These are phyloP conservation scores for Irpex rosettiformis DNA, from an alignment of 1,284 basidiomycete species.

Conservation along the genomic window DNA sequence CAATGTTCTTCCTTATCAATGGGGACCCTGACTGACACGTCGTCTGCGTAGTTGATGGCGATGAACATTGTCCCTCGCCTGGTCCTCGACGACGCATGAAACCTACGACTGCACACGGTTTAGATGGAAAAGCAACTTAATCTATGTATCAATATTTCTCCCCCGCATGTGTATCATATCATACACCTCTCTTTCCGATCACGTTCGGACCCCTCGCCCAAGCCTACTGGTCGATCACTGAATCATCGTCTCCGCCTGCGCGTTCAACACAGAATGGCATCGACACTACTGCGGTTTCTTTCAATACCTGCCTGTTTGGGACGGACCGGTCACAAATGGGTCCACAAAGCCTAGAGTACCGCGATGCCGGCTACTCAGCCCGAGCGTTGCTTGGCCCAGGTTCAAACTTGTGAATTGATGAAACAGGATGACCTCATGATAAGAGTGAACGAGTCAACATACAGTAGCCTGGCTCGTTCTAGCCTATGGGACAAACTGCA, in stretches of 20 bases:
- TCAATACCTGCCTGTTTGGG: not conserved
- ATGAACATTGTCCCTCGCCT: constrained; percentile 92
- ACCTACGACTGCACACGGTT: constrained; percentile 13
- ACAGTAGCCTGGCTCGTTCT: too few relatives aligned
- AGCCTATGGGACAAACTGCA: too few relatives aligned
- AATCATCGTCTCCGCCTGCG: not conserved
- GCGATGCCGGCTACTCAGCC: not conserved
- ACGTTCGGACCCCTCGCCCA: constrained; percentile 3
- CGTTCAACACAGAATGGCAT: not conserved
- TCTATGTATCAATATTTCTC: constrained; percentile 12
- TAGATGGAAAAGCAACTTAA: constrained; percentile 16
- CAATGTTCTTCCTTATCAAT: constrained; percentile 2
- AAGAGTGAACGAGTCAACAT: not conserved
- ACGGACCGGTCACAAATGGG: not conserved
- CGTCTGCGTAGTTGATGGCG: constrained; percentile 71
- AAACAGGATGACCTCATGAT: not conserved
- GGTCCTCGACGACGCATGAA: constrained; percentile 76
- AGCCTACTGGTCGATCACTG: not conserved
- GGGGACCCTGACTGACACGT: constrained; percentile 11
- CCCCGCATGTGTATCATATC: not conserved
- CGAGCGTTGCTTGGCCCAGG: not conserved
- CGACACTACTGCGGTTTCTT: not conserved
- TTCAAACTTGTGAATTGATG: not conserved
- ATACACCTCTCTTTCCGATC: constrained; percentile 8
- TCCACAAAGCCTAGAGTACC: too few relatives aligned